phyloP scores from a whole-genome alignment of 768 basidiomycete species.

The Auricularia heimuer region DNA sequence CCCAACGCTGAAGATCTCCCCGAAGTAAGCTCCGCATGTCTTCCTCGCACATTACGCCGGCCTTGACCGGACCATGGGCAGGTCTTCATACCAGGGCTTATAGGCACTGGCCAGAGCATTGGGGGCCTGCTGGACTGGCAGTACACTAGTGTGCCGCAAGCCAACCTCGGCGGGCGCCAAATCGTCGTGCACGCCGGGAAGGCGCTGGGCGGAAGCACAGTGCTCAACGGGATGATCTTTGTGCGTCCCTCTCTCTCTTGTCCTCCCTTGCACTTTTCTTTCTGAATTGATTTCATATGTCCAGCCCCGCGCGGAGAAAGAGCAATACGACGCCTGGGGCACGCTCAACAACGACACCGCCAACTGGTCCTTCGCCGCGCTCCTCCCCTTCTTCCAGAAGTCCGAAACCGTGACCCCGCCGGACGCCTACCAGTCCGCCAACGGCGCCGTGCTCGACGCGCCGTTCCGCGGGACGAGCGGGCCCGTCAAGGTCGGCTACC shows the following conservation, averaged over 20 bases:
- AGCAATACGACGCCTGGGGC: slow-evolving; percentile 15
- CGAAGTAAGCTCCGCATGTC: background rate
- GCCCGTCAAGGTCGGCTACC: background rate
- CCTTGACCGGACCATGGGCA: background rate
- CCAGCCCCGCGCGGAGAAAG: slow-evolving; percentile 10
- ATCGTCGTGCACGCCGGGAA: slow-evolving; percentile 14
- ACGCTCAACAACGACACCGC: slow-evolving; percentile 10
- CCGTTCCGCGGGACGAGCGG: slow-evolving; percentile 3
- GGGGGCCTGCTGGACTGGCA: slow-evolving; percentile 12
- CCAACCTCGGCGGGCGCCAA: slow-evolving; percentile 4
- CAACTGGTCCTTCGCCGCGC: slow-evolving; percentile 16
- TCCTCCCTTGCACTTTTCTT: slow-evolving; percentile 11
- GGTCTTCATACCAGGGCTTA: slow-evolving; percentile 13
- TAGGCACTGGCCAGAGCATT: slow-evolving; percentile 7
- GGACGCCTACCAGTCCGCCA: background rate
- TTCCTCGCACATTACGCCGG: background rate
- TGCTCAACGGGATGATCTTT: slow-evolving; percentile 16
- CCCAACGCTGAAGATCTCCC: slow-evolving; percentile 10
- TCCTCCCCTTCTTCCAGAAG: slow-evolving; percentile 16
- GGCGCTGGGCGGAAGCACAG: slow-evolving; percentile 17
- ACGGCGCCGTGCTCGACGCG: background rate
- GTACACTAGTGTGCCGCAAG: slow-evolving; percentile 10
- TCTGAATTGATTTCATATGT: slow-evolving; percentile 6
- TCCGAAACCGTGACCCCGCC: slow-evolving; percentile 30
- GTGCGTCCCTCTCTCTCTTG: background rate